A percentile compares a stretch with the other conserved stretches of the same genome.
phyloP scores from a whole-genome alignment of 2,329 filamentous ascomycete genomes.

The Coniochaeta hoffmannii region DNA sequence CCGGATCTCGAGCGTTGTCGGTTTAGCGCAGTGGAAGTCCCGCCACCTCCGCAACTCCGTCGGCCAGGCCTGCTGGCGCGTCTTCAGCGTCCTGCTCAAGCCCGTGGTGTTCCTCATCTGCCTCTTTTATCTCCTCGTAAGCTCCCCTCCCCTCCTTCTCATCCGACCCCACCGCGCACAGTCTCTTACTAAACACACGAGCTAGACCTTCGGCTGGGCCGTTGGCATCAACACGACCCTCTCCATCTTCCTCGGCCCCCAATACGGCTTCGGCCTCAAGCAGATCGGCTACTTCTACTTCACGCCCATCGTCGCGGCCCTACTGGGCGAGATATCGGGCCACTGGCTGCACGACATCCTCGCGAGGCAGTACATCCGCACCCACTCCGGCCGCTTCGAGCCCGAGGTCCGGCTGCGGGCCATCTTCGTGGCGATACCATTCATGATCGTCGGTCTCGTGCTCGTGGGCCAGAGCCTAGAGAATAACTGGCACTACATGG shows the following conservation, averaged over 20 bases:
- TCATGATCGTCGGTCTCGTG: constrained; percentile 42
- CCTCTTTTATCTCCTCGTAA: constrained; percentile 26
- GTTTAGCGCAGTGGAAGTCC: constrained; percentile 26
- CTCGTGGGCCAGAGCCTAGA: constrained; percentile 45
- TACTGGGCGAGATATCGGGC: constrained; percentile 45
- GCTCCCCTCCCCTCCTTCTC: not conserved
- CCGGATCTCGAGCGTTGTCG: constrained; percentile 19
- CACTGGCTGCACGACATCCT: constrained; percentile 50
- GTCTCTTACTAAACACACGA: not conserved
- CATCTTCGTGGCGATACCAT: constrained; percentile 36
- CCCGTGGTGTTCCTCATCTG: constrained; percentile 27
- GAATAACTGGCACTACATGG: constrained; percentile 43
- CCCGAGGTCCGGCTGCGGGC: constrained; percentile 46
- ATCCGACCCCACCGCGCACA: no score
- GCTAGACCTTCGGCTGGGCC: constrained; percentile 37
- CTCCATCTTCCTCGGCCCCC: constrained; percentile 39
- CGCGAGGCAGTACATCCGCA: constrained; percentile 33
- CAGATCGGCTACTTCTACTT: constrained; percentile 52
- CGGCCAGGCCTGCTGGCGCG: constrained; percentile 29
- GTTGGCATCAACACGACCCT: constrained; percentile 51
- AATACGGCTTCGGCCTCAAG: constrained; percentile 41
- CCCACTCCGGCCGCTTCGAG: constrained; percentile 44
- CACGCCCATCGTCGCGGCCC: constrained; percentile 44
- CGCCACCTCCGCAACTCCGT: constrained; percentile 31
- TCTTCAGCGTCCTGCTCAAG: constrained; percentile 29